phyloP scores from a whole-genome alignment of 495 filamentous ascomycete species.

The Penicillium psychrofluorescens region DNA sequence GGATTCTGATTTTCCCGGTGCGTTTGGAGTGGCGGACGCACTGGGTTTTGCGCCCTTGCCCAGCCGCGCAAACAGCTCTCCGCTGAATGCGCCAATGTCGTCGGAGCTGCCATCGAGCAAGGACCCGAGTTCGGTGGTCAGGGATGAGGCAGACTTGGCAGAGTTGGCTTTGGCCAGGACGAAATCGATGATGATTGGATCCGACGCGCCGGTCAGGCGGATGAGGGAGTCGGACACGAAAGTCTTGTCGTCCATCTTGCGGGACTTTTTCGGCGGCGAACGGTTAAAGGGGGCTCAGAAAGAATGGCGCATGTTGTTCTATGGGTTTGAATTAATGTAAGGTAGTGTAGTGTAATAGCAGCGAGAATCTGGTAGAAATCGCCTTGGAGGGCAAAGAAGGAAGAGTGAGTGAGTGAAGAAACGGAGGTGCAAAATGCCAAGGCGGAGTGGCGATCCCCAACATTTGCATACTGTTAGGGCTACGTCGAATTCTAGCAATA shows the following conservation, averaged over 20 bases:
- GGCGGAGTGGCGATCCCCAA: too few relatives aligned
- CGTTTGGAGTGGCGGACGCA: slow-evolving; percentile 1
- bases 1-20: slow-evolving; percentile 9
- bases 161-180: slow-evolving; percentile 52
- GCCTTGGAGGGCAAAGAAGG: too few relatives aligned
- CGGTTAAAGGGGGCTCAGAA: neutral
- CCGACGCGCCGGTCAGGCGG: slow-evolving; percentile 51
- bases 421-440: too few relatives aligned
- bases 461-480: too few relatives aligned
- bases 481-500: too few relatives aligned
- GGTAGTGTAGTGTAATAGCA: neutral
- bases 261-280: neutral
- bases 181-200: slow-evolving; percentile 55
- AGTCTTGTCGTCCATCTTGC: slow-evolving; percentile 34
- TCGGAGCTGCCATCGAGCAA: slow-evolving; percentile 47
- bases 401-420: too few relatives aligned
- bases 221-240: slow-evolving; percentile 43
- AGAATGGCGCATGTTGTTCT: slow-evolving; percentile 1
- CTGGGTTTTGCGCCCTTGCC: slow-evolving; percentile 16
- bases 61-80: slow-evolving; percentile 44
- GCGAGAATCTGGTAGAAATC: too few relatives aligned
- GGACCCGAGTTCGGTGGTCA: slow-evolving; percentile 46
- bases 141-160: slow-evolving; percentile 42
- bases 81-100: slow-evolving; percentile 45
- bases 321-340: neutral